phyloP scores from a whole-genome alignment of 2,329 filamentous ascomycete species.

The Drechslerella coelobrocha region DNA sequence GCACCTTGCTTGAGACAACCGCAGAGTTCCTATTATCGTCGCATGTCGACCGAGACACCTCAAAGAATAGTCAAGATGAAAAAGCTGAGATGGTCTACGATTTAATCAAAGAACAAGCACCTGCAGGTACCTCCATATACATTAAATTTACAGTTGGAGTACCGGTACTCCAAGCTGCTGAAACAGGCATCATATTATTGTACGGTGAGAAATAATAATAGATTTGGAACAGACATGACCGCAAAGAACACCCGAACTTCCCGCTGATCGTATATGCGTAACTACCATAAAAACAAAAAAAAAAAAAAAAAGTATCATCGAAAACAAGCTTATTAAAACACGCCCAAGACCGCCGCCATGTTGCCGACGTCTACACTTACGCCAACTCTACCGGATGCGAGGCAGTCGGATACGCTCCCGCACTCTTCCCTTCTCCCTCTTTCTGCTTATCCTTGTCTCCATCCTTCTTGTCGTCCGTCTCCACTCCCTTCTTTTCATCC shows the following conservation, averaged over 20 bases:
- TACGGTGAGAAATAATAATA: background rate
- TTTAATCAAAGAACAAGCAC: too few relatives aligned
- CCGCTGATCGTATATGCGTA: background rate
- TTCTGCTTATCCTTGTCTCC: background rate
- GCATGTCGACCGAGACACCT: too few relatives aligned
- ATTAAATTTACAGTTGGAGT: too few relatives aligned
- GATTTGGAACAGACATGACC: too few relatives aligned
- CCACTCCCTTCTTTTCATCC: slow-evolving; percentile 10
- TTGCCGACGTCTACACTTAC: slow-evolving; percentile 1
- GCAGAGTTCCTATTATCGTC: too few relatives aligned
- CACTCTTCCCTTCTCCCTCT: slow-evolving; percentile 3
- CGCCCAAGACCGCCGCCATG: background rate
- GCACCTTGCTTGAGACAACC: too few relatives aligned
- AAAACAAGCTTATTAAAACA: too few relatives aligned
- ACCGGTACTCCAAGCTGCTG: too few relatives aligned
- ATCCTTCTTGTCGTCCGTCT: background rate
- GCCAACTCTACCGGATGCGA: slow-evolving; percentile 28
- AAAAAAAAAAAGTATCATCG: background rate
- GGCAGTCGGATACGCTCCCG: slow-evolving; percentile 21
- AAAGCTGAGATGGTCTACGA: too few relatives aligned
- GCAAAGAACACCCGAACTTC: background rate
- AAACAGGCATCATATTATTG: too few relatives aligned
- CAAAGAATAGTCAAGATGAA: too few relatives aligned
- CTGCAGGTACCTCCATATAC: too few relatives aligned
- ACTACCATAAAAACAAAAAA: background rate